These are phyloP conservation scores for Plasmodium chabaudi DNA, from an alignment of 169 alveolate genomes.

Conservation along the genomic window DNA sequence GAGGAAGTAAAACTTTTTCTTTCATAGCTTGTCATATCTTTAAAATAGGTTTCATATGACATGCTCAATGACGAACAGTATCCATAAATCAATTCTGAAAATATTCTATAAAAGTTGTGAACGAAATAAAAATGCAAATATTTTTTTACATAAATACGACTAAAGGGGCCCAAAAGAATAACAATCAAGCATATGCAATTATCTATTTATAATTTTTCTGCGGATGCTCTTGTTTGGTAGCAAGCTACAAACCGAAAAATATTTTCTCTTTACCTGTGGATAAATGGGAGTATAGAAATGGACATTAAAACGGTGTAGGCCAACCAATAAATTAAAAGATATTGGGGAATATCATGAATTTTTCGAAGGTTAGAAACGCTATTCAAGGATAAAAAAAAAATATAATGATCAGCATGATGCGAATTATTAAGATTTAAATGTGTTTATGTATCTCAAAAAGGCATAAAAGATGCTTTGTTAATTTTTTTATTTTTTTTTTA, in stretches of 20 bases:
- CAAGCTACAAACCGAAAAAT: background rate
- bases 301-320: conserved; percentile 57
- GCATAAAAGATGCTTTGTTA: background rate
- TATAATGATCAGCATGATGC: background rate
- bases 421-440: no score
- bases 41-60: conserved; percentile 39
- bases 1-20: conserved; percentile 22
- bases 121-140: background rate
- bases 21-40: conserved; percentile 30
- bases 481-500: background rate
- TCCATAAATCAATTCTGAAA: conserved; percentile 54
- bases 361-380: conserved; percentile 23
- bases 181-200: background rate
- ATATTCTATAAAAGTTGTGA: conserved; percentile 22
- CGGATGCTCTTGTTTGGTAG: background rate
- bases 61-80: conserved; percentile 60
- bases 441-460: background rate
- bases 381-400: background rate
- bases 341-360: conserved; percentile 15
- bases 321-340: conserved; percentile 22
- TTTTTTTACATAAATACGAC: background rate
- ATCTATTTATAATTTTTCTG: background rate
- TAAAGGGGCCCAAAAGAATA: background rate
- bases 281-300: conserved; percentile 46
- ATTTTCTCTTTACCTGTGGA: conserved; percentile 38